Evolutionary conservation across 148 eudicot species (phyloP), one percentile per base, ranked within the genome.

Genomic region (Suaeda aralocaspica): DNA sequence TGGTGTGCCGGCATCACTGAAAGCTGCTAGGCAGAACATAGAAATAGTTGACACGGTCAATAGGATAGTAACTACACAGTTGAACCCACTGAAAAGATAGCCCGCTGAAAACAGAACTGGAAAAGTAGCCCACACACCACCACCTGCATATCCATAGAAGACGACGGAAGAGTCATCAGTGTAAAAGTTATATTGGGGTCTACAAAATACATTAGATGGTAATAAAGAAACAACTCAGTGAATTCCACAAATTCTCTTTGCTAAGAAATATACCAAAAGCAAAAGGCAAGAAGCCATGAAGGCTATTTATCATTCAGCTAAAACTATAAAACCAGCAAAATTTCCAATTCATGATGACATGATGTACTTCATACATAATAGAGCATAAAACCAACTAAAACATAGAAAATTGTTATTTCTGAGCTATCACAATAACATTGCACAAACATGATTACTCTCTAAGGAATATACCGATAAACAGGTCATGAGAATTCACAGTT

Each of bases 111-210:
- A 93, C 56, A 90, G 67, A 44, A 91, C 67, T 12, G 98, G 98
- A 78, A 79, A 84, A 71, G 84, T 81, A n/a, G 96, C 98, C 96
- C 98, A 93, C 51, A 89, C 67, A 42, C 95, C 98, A 56, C 89
- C 92, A 84, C 96, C 98, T 93, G 87, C 79, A 83, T 18, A 68
- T 41, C 45, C 66, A 58, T 42, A 41, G 26, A 41, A 67, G 48
- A 42, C 30, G 33, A 25, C 49, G n/a, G 22, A 48, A 58, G 66
- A 64, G 31, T 12, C 16, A 29, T 18, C 1, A 9, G 62, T n/a
- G 26, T 10, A 7, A 11, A 33, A 16, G 10, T 26, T 30, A 56
- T 8, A 12, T 36, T 14, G 62, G 49, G 26, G 15, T 19, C 29
- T 9, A 58, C 48, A 24, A 9, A 9, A 21, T 68, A 39, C 48